phyloP scores from a whole-genome alignment of 176 grass and related monocot genomes.

The Themeda triandra region DNA sequence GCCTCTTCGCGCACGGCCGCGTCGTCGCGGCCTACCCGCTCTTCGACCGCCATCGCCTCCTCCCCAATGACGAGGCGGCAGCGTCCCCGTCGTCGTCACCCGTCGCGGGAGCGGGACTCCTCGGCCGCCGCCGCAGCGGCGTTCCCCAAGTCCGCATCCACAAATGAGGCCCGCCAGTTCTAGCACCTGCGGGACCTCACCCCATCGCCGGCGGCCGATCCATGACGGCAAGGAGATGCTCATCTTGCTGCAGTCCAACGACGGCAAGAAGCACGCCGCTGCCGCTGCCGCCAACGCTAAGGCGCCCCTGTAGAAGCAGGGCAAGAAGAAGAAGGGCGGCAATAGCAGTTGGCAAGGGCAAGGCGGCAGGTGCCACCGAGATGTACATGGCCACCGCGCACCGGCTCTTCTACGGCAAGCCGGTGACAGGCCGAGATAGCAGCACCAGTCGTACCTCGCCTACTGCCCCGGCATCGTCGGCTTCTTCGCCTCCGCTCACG shows the following conservation, averaged over 20 bases:
- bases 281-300: too few species aligned
- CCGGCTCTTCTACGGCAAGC: conserved; percentile 56
- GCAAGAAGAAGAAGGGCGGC: background rate
- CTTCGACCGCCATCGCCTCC: too few species aligned
- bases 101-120: too few species aligned
- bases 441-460: conserved; percentile 51
- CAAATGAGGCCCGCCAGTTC: conserved; percentile 26
- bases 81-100: too few species aligned
- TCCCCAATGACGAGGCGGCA: too few species aligned
- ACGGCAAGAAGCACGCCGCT: too few species aligned
- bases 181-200: conserved; percentile 41
- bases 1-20: too few species aligned
- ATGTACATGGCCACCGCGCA: conserved; percentile 65
- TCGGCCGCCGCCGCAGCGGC: too few species aligned
- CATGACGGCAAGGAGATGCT: conserved; percentile 82
- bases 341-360: too few species aligned
- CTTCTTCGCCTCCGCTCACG: conserved; percentile 47
- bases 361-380: conserved; percentile 9
- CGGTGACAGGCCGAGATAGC: background rate
- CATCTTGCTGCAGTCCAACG: conserved; percentile 36
- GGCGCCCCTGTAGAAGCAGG: background rate
- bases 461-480: too few species aligned
- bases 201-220: conserved; percentile 24
- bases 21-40: too few species aligned
- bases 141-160: conserved; percentile 64